Conservation (phyloP, 2,329 filamentous ascomycete genomes). For the Fusarium globosum region DNA sequence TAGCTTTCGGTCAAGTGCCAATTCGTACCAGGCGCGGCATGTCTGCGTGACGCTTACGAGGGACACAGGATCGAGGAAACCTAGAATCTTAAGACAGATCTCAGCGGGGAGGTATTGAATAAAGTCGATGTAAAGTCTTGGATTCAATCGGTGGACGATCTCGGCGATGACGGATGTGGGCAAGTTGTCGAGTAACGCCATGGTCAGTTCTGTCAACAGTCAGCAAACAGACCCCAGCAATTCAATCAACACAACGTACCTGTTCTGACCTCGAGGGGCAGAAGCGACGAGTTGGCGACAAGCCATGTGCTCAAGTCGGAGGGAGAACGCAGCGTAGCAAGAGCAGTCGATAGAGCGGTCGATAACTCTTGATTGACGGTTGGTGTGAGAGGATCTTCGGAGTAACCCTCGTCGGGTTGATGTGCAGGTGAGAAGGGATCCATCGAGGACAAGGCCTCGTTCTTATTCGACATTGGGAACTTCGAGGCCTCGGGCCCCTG, state of each 20-base stretch:
- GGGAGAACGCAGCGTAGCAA: slow-evolving; percentile 53
- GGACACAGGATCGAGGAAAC: slow-evolving; percentile 84
- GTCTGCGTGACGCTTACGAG: slow-evolving; percentile 82
- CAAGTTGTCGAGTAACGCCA: slow-evolving; percentile 79
- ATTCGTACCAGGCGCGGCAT: slow-evolving; percentile 83
- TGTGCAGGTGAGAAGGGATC: slow-evolving; percentile 62
- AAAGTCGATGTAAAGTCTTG: slow-evolving; percentile 92
- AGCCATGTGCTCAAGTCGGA: slow-evolving; percentile 63
- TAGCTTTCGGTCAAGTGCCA: slow-evolving; percentile 83
- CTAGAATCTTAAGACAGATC: slow-evolving; percentile 89
- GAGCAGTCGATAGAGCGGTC: slow-evolving; percentile 46
- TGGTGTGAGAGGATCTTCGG: slow-evolving; percentile 74
- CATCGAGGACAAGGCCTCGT: slow-evolving; percentile 50
- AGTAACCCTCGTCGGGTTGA: slow-evolving; percentile 86
- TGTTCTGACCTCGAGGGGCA: slow-evolving; percentile 62
- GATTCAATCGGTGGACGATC: slow-evolving; percentile 83
- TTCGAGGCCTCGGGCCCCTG: slow-evolving; percentile 38
- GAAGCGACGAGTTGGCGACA: slow-evolving; percentile 59
- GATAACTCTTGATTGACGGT: slow-evolving; percentile 49
- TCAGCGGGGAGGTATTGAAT: slow-evolving; percentile 87
- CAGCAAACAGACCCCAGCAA: slow-evolving; percentile 10
- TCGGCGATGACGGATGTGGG: slow-evolving; percentile 83
- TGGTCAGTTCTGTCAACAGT: slow-evolving; percentile 74
- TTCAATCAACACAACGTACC: slow-evolving; percentile 51
- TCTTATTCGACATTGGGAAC: slow-evolving; percentile 44